Conservation (phyloP, 192 early-diverging fungal genomes). For the Coemansia sp. region DNA sequence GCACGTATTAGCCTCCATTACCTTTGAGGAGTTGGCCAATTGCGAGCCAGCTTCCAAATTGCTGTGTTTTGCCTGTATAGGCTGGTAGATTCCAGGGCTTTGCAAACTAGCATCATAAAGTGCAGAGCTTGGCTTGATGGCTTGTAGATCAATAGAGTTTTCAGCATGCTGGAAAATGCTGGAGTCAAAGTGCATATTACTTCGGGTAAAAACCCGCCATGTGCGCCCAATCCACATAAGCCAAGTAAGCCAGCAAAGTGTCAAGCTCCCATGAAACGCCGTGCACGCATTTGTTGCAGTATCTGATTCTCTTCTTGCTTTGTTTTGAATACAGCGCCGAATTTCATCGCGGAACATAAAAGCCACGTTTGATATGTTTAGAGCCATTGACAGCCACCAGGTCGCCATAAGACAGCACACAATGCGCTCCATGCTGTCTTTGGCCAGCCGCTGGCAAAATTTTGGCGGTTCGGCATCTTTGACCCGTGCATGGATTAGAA, state of each 20-base stretch:
- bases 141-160: constrained; percentile 17
- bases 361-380: constrained; percentile 34
- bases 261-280: constrained; percentile 36
- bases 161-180: constrained; percentile 33
- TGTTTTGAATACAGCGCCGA: constrained; percentile 15
- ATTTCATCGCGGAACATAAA: constrained; percentile 48
- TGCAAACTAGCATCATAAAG: constrained; percentile 22
- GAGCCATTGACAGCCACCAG: constrained; percentile 45
- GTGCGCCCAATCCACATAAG: constrained; percentile 25
- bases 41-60: constrained; percentile 1
- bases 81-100: constrained; percentile 1
- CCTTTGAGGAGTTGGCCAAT: background rate
- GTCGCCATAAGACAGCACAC: constrained; percentile 31
- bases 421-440: constrained; percentile 16
- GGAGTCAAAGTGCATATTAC: constrained; percentile 43
- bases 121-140: constrained; percentile 5
- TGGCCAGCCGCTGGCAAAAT: constrained; percentile 24
- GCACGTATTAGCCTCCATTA: background rate
- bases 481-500: constrained; percentile 10
- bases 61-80: background rate
- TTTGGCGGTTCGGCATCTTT: constrained; percentile 1
- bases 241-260: constrained; percentile 42
- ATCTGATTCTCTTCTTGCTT: background rate
- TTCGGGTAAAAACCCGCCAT: constrained; percentile 40
- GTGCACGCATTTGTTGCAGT: constrained; percentile 25